Evolutionary conservation across 352 stramenopile species (phyloP), one percentile per base, ranked within the genome.

Genomic region (Phytopythium vexans): DNA sequence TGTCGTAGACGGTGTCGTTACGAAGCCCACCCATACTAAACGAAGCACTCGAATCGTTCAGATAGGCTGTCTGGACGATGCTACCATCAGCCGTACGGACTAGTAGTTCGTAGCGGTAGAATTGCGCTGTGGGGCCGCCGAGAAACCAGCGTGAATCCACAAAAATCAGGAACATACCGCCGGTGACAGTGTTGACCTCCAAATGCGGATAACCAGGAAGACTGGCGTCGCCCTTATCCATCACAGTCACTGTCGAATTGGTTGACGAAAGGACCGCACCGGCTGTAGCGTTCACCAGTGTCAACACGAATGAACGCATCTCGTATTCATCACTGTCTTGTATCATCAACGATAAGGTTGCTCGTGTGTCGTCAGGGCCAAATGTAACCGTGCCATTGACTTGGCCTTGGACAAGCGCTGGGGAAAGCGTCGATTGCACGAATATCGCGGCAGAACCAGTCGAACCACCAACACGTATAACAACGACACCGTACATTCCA

Each of bases 201-300:
- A 72, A 11, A 27, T 31, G 9, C 9, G 70, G 66, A 9, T 35
- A 53, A n/a, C 63, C 71, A 33, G 76, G 61, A 9, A 68, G 34
- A 50, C 76, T 77, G n/a, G 74, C 35, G 31, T 79, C 68, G 3
- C 73, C 71, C 54, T 68, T 60, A 41, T 84, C 73, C 4, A 52
- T 6, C 16, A 87, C 54, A 6, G 38, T 42, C 8, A 84, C 33
- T 0, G 49, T 64, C 47, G 72, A 58, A 8, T 37, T 52, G 12
- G 48, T 41, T 8, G 38, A 33, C 11, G 39, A 58, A 0, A 64
- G 33, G 21, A 45, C 56, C 10, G 60, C 60, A 12, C 68, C 70
- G 32, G 55, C 52, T 0, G 70, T 77, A 6, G 62, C 38, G 35
- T 68, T 66, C 1, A 40, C 62, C 3, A 86, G 51, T 6, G 4